A percentile compares a stretch with the other conserved stretches of the same genome.
phyloP scores from a whole-genome alignment of 768 basidiomycete genomes.

The Dacryopinax primogenitus region DNA sequence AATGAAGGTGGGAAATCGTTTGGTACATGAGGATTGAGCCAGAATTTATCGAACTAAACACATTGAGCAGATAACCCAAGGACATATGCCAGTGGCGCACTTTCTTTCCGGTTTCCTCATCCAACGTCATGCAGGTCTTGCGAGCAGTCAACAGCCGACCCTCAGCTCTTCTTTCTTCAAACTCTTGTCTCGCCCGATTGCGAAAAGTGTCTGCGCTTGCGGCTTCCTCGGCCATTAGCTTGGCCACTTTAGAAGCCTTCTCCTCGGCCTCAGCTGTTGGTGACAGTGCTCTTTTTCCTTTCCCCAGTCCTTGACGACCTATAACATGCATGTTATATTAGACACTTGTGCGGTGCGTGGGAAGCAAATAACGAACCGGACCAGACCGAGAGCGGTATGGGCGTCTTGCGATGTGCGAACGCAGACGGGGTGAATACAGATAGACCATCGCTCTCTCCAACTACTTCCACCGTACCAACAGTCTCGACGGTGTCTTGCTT shows the following conservation, averaged over 20 bases:
- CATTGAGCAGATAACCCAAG: background rate
- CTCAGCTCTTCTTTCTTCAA: conserved; percentile 63
- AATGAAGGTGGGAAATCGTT: conserved; percentile 57
- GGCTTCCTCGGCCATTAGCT: conserved; percentile 33
- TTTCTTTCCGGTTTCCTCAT: conserved; percentile 38
- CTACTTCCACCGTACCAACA: background rate
- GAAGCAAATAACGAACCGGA: conserved; percentile 39
- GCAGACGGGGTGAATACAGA: conserved; percentile 13
- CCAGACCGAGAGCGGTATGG: conserved; percentile 70
- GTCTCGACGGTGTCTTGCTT: conserved; percentile 7
- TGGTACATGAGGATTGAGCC: conserved; percentile 54
- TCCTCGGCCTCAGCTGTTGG: conserved; percentile 42
- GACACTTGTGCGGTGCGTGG: background rate
- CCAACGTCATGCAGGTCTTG: conserved; percentile 58
- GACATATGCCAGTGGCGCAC: conserved; percentile 42
- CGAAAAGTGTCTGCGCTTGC: conserved; percentile 44
- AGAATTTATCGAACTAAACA: conserved; percentile 65
- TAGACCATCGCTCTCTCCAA: conserved; percentile 6
- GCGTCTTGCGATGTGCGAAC: conserved; percentile 35
- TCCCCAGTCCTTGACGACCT: conserved; percentile 60
- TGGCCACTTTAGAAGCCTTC: conserved; percentile 52
- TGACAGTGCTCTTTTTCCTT: conserved; percentile 51
- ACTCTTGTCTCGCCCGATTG: conserved; percentile 56
- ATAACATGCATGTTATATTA: conserved; percentile 14
- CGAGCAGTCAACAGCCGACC: conserved; percentile 57